A percentile compares a stretch with the other conserved stretches of the same genome.
Evolutionary conservation across 768 basidiomycete genomes (phyloP).

Genomic region (Termitomyces heimii): DNA sequence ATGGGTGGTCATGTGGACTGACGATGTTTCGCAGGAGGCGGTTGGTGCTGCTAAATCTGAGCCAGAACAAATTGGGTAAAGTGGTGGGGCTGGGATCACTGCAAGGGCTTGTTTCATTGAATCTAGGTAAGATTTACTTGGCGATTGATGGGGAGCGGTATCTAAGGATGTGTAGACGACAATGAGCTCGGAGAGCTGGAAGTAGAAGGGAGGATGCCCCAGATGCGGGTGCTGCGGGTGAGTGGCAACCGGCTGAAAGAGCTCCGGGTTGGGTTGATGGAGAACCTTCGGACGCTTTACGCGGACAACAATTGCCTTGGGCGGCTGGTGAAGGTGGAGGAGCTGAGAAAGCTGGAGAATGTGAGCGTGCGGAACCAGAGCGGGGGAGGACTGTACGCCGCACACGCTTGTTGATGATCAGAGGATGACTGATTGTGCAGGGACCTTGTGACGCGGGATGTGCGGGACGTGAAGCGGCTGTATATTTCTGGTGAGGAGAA

Average conservation of each 20-base stretch:
- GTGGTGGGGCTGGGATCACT: slow-evolving; percentile 58
- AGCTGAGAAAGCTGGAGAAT: slow-evolving; percentile 75
- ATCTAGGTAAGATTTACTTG: slow-evolving; percentile 57
- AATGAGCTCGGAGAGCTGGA: slow-evolving; percentile 59
- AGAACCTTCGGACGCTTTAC: slow-evolving; percentile 83
- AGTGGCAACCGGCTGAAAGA: slow-evolving; percentile 74
- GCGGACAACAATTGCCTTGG: slow-evolving; percentile 77
- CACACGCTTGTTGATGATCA: slow-evolving; percentile 16
- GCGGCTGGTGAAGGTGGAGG: slow-evolving; percentile 44
- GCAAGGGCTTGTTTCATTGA: slow-evolving; percentile 63
- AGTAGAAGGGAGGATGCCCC: slow-evolving; percentile 49
- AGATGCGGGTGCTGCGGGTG: slow-evolving; percentile 77
- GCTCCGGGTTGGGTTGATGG: slow-evolving; percentile 58
- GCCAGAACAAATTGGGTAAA: slow-evolving; percentile 61
- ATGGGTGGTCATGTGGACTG: slow-evolving; percentile 8
- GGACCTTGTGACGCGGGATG: slow-evolving; percentile 54
- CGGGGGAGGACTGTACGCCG: slow-evolving; percentile 70
- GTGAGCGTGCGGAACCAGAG: slow-evolving; percentile 88
- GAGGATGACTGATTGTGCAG: slow-evolving; percentile 21
- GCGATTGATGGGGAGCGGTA: slow-evolving; percentile 9
- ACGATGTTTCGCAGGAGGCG: slow-evolving; percentile 39
- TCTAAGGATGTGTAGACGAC: slow-evolving; percentile 45
- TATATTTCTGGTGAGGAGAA: slow-evolving; percentile 88
- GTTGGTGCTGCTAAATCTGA: slow-evolving; percentile 79
- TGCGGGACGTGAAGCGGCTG: slow-evolving; percentile 88